phyloP scores from a whole-genome alignment of 2,329 filamentous ascomycete species.

The Chrysoporthe cubensis region DNA sequence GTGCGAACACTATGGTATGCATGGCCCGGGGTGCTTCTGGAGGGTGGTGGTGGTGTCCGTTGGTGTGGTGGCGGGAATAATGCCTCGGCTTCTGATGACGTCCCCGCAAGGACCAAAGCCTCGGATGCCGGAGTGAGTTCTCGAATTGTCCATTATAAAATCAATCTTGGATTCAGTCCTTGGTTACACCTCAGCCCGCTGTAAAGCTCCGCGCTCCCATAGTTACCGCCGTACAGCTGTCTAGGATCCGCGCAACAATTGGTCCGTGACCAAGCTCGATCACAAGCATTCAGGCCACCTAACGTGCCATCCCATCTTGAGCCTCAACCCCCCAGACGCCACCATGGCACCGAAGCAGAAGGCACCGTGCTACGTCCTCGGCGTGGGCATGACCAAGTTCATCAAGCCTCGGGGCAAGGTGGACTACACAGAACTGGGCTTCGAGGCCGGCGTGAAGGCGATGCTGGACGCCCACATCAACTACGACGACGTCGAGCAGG shows the following conservation, averaged over 20 bases:
- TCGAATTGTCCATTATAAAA: background rate
- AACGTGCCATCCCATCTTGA: background rate
- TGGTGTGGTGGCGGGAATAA: background rate
- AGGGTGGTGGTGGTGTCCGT: background rate
- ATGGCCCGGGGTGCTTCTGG: too few relatives aligned
- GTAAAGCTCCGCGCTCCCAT: too few relatives aligned
- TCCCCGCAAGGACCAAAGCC: constrained; percentile 7
- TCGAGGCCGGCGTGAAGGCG: constrained; percentile 88
- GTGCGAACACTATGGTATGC: too few relatives aligned
- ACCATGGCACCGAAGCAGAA: constrained; percentile 56
- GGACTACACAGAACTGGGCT: constrained; percentile 92
- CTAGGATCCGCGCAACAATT: background rate
- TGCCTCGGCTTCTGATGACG: constrained; percentile 10
- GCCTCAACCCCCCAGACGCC: constrained; percentile 15
- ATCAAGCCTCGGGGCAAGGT: constrained; percentile 95
- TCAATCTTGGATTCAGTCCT: background rate
- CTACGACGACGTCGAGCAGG: constrained; percentile 95
- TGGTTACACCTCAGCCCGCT: background rate
- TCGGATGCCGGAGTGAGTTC: background rate
- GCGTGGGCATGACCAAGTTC: constrained; percentile 99
- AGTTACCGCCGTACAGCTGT: background rate
- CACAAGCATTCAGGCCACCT: background rate
- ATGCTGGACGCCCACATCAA: constrained; percentile 86
- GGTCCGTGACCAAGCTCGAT: background rate
- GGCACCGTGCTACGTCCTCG: constrained; percentile 78